These are phyloP conservation scores for Pseudogymnoascus sp. DNA, from an alignment of 2,329 filamentous ascomycete species.

Conservation along the genomic window DNA sequence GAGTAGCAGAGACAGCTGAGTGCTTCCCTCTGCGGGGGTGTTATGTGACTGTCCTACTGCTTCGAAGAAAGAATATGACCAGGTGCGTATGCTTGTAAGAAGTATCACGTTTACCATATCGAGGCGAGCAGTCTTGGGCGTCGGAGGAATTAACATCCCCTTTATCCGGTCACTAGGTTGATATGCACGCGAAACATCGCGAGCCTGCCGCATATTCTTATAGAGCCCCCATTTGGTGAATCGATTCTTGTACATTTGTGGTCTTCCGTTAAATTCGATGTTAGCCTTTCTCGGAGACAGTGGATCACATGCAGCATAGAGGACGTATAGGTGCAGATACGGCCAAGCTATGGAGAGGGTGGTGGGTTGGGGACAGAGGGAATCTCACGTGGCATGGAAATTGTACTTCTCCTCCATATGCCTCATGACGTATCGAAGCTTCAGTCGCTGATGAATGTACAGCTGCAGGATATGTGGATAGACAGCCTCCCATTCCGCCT, in stretches of 20 bases:
- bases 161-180: not conserved
- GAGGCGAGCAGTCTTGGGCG: conserved; percentile 9
- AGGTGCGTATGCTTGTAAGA: conserved; percentile 11
- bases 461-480: conserved; percentile 19
- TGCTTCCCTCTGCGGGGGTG: not conserved
- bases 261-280: conserved; percentile 9
- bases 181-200: not conserved
- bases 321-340: not conserved
- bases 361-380: not conserved
- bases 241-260: conserved; percentile 24
- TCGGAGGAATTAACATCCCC: not conserved
- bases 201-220: conserved; percentile 12
- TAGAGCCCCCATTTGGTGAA: conserved; percentile 21
- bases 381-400: conserved; percentile 21
- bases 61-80: conserved; percentile 13
- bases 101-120: not conserved
- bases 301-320: not conserved
- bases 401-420: conserved; percentile 17
- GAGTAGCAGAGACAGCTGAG: not conserved
- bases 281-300: not conserved
- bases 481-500: conserved; percentile 18
- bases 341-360: not conserved
- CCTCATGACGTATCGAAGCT: conserved; percentile 19
- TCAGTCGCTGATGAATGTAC: conserved; percentile 20
- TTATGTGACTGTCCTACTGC: not conserved